Conservation (phyloP, 495 filamentous ascomycete species). For the Hyaloscypha hepaticicola region DNA sequence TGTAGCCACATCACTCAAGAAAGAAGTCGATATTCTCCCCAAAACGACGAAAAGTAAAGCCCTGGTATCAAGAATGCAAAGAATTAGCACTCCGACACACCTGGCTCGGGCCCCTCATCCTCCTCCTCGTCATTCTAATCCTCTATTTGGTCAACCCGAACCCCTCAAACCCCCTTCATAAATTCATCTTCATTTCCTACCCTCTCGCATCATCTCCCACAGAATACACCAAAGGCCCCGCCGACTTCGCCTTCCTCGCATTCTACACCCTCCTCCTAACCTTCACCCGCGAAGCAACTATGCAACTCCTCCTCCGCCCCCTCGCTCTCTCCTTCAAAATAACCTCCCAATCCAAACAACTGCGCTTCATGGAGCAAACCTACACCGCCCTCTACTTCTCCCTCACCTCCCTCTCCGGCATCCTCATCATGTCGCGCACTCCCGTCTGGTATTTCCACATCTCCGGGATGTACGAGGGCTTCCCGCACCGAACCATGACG, state of each 20-base stretch:
- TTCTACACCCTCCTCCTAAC: slow-evolving; percentile 87
- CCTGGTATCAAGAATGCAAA: slow-evolving; percentile 41
- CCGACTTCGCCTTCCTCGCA: slow-evolving; percentile 79
- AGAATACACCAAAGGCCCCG: slow-evolving; percentile 84
- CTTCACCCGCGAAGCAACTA: slow-evolving; percentile 92
- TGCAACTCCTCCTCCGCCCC: slow-evolving; percentile 86
- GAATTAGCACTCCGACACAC: slow-evolving; percentile 66
- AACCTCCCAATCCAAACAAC: slow-evolving; percentile 69
- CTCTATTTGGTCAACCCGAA: slow-evolving; percentile 77
- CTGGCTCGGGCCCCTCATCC: slow-evolving; percentile 73
- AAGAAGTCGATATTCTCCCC: not conserved
- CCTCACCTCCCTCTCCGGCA: slow-evolving; percentile 75
- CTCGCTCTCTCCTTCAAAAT: slow-evolving; percentile 69
- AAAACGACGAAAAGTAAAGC: not conserved
- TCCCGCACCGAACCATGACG: slow-evolving; percentile 81
- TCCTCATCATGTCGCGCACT: slow-evolving; percentile 86
- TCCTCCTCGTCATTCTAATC: slow-evolving; percentile 60
- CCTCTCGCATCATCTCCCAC: slow-evolving; percentile 43
- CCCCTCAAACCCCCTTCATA: slow-evolving; percentile 74
- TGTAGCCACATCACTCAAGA: not conserved
- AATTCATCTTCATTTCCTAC: slow-evolving; percentile 92
- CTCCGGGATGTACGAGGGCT: slow-evolving; percentile 80
- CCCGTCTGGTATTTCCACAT: slow-evolving; percentile 97
- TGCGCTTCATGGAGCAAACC: slow-evolving; percentile 93
- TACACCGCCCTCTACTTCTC: slow-evolving; percentile 94